Evolutionary conservation across 495 filamentous ascomycete genomes (phyloP).

Genomic region (Aspergillus homomorphus): DNA sequence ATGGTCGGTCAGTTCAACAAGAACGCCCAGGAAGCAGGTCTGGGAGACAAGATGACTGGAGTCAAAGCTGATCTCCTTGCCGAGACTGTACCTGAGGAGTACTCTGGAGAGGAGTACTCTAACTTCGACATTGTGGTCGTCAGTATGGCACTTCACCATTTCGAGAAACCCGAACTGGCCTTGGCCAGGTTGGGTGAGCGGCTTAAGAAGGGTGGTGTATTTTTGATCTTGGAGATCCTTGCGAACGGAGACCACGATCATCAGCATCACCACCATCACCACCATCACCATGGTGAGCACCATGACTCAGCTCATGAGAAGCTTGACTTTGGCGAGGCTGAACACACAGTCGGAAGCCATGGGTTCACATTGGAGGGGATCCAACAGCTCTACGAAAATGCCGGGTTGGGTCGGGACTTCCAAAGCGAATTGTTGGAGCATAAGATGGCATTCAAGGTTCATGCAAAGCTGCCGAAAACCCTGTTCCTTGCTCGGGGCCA

Average conservation of each 20-base stretch:
- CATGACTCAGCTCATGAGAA: constrained; percentile 13
- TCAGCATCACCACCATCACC: constrained; percentile 17
- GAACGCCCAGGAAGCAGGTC: constrained; percentile 33
- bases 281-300: constrained; percentile 23
- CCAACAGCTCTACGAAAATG: constrained; percentile 47
- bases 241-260: constrained; percentile 28
- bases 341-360: constrained; percentile 51
- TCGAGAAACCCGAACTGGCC: constrained; percentile 57
- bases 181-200: constrained; percentile 55
- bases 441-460: constrained; percentile 30
- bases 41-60: constrained; percentile 53
- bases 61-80: constrained; percentile 56
- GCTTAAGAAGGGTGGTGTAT: constrained; percentile 59
- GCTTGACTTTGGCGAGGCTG: constrained; percentile 29
- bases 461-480: constrained; percentile 26
- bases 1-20: constrained; percentile 62
- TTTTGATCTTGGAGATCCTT: constrained; percentile 65
- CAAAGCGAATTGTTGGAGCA: constrained; percentile 33
- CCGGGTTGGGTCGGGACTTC: constrained; percentile 48
- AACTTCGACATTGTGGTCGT: constrained; percentile 64
- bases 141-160: constrained; percentile 70
- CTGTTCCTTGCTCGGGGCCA: constrained; percentile 38
- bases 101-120: constrained; percentile 48
- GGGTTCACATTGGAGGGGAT: constrained; percentile 56
- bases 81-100: constrained; percentile 33